These are phyloP conservation scores for Vigna trinervia DNA, from an alignment of 306 rosid species.

Conservation along the genomic window DNA sequence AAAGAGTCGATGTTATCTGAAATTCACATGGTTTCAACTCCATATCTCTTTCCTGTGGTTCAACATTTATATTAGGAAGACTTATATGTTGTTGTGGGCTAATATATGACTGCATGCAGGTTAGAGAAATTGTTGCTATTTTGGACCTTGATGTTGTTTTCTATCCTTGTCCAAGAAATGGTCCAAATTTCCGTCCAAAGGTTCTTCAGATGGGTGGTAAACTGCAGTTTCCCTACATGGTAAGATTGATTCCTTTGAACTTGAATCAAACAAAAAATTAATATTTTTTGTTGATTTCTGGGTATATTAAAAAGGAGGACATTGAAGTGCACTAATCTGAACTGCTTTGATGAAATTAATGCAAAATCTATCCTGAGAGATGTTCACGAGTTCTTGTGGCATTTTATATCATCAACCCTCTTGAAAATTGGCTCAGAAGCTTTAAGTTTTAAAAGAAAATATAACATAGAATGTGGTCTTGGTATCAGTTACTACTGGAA, in stretches of 20 bases:
- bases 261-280: conserved; percentile 16
- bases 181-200: conserved; percentile 91
- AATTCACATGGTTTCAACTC: no score
- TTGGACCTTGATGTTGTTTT: conserved; percentile 92
- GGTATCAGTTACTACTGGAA: conserved; percentile 17
- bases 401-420: not conserved
- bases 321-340: conserved; percentile 5
- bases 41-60: no score
- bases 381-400: conserved; percentile 16
- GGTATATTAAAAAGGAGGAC: conserved; percentile 1
- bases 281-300: conserved; percentile 23
- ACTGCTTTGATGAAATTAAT: conserved; percentile 19
- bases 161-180: conserved; percentile 93
- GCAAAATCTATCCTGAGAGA: conserved; percentile 1
- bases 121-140: conserved; percentile 89
- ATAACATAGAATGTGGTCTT: not conserved
- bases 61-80: not conserved
- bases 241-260: conserved; percentile 47
- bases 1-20: no score
- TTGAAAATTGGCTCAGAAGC: conserved; percentile 14
- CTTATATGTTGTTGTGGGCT: conserved; percentile 35
- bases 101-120: conserved; percentile 60
- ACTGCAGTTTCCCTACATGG: conserved; percentile 96
- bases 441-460: conserved; percentile 4
- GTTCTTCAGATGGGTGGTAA: conserved; percentile 91